phyloP scores from a whole-genome alignment of 2,329 filamentous ascomycete genomes.

The Cercospora berteroae region DNA sequence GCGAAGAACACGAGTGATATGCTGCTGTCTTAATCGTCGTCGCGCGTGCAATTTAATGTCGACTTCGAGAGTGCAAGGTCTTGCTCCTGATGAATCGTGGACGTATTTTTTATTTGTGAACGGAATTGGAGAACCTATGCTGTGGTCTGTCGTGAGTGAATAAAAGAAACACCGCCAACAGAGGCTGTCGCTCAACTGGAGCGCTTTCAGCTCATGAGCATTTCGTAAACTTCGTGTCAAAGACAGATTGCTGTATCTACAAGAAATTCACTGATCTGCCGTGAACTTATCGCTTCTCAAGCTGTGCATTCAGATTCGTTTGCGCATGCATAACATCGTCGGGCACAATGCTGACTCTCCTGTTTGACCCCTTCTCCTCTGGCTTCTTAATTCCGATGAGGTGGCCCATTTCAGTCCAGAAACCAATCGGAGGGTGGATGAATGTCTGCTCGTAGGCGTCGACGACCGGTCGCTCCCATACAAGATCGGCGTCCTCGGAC shows the following conservation, averaged over 20 bases:
- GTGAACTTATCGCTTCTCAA: slow-evolving; percentile 7
- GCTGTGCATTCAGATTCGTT: slow-evolving; percentile 13
- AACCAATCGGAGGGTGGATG: slow-evolving; percentile 47
- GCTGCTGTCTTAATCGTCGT: too few relatives aligned
- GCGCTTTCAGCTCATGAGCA: neutral
- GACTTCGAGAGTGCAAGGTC: too few relatives aligned
- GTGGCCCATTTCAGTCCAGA: slow-evolving; percentile 54
- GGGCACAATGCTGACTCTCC: slow-evolving; percentile 13
- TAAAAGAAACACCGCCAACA: neutral
- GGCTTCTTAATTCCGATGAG: slow-evolving; percentile 40
- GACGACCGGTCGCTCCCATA: slow-evolving; percentile 59
- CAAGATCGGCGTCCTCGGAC: slow-evolving; percentile 56
- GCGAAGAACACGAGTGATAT: neutral
- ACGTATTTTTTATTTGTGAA: too few relatives aligned
- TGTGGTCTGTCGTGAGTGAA: neutral
- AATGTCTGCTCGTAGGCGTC: slow-evolving; percentile 58
- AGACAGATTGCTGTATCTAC: neutral
- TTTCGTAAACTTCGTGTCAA: neutral
- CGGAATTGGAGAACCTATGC: neutral
- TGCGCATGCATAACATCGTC: slow-evolving; percentile 17
- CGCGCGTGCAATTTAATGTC: too few relatives aligned
- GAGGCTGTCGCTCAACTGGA: neutral
- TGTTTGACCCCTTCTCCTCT: slow-evolving; percentile 18
- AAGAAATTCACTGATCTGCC: neutral
- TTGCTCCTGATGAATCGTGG: neutral